Base-by-base conservation (phyloP, 805 yeast species). In the Schwanniomyces sp. region DNA sequence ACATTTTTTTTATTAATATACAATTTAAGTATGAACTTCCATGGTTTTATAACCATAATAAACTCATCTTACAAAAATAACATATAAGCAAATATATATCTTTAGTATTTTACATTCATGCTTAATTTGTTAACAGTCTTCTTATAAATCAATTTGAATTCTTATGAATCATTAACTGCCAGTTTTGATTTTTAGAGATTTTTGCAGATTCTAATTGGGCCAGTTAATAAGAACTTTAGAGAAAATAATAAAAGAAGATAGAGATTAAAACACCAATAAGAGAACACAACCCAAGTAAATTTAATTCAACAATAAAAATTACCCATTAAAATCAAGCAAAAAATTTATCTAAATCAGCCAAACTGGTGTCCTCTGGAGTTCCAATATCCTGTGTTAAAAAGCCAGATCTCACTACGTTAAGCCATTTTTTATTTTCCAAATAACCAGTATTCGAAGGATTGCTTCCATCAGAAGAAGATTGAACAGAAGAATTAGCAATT, bases 301-400 rank as follows among this genome's bases (percentile, higher is more conserved):
- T 18, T 39, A 39, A 26, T 39, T 39, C 24, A 39, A 17, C 30
- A 25, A 24, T 26, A 30, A 44, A 39, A 30, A 34, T 17, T n/a
- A 16, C 14, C 36, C 18, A 41, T 18, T 9, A 18, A 28, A 34
- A 37, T 49, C 51, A 69, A 47, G 57, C 57, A 45, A 72, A 72
- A 46, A 69, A 70, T 51, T 71, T 70, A 53, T 74, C 78, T 53
- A 74, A 63, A 48, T 88, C 95, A 40, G 88, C 86, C 58, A 86
- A 72, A 24, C 90, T 82, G 25, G 84, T 75, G 54, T 86, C 86
- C 67, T 88, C 96, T 7, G 96, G 96, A 32, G 86, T 75, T 29
- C 82, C 86, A 55, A 88, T 86, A 51, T 87, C 92, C 61, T 86
- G 88, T 43, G 85, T 78, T 61, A 87, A 72, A 63, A 88, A 88